Conservation (phyloP, 805 yeast species). For the Dipodascus albidus region DNA sequence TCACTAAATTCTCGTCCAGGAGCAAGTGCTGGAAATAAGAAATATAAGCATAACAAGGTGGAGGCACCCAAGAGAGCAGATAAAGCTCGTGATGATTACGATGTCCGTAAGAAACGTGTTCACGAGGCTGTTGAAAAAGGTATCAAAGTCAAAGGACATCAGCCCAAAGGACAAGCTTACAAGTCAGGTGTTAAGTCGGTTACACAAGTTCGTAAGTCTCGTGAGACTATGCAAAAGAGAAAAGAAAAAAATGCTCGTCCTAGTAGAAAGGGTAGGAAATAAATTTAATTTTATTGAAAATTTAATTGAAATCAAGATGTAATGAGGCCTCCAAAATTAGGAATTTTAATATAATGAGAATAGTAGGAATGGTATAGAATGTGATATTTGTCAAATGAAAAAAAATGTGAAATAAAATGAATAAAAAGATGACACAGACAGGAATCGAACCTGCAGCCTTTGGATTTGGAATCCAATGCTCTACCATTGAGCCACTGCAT, state of each 20-base stretch:
- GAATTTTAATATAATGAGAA: too few species aligned
- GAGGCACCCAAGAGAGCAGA: slow-evolving; percentile 90
- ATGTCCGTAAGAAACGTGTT: slow-evolving; percentile 71
- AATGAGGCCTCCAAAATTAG: too few species aligned
- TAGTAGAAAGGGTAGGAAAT: slow-evolving; percentile 23
- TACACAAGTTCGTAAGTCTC: slow-evolving; percentile 67
- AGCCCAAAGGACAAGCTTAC: slow-evolving; percentile 24
- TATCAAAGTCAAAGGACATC: slow-evolving; percentile 43
- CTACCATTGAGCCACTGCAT: slow-evolving; percentile 2
- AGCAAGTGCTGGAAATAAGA: slow-evolving; percentile 21
- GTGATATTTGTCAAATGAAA: neutral
- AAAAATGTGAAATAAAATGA: neutral
- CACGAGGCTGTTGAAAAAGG: slow-evolving; percentile 73
- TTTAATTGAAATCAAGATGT: neutral
- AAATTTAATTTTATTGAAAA: neutral
- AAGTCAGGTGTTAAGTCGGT: slow-evolving; percentile 50
- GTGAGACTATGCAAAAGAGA: slow-evolving; percentile 59
- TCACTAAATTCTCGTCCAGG: slow-evolving; percentile 24
- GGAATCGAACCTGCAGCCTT: slow-evolving; percentile 2
- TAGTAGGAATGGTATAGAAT: too few species aligned
- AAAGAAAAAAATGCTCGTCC: slow-evolving; percentile 84
- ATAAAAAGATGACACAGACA: neutral
- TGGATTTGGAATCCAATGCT: slow-evolving; percentile 2
- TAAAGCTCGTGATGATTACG: slow-evolving; percentile 76
- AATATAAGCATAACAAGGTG: slow-evolving; percentile 61